Evolutionary conservation across 2,329 filamentous ascomycete genomes (phyloP).

Genomic region (Rutstroemia sp.): DNA sequence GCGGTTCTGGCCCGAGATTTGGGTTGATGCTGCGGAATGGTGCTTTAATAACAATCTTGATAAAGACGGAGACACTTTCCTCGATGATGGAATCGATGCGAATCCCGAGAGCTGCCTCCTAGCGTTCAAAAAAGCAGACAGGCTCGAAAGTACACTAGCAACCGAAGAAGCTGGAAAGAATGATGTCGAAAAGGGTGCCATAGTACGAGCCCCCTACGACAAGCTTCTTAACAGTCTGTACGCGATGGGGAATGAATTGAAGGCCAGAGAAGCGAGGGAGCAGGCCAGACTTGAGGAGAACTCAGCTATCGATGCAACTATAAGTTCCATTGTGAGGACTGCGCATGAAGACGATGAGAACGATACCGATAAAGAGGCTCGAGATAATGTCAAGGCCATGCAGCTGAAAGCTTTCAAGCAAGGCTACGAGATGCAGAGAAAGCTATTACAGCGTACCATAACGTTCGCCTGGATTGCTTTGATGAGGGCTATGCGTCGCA

Average conservation of each 20-base stretch:
- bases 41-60: conserved; percentile 72
- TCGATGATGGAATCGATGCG: conserved; percentile 74
- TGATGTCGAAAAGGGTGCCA: conserved; percentile 51
- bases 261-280: conserved; percentile 53
- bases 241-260: conserved; percentile 67
- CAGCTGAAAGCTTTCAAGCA: conserved; percentile 56
- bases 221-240: conserved; percentile 83
- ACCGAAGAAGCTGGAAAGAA: conserved; percentile 70
- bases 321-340: conserved; percentile 34
- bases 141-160: conserved; percentile 71
- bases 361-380: conserved; percentile 29
- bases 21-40: conserved; percentile 92
- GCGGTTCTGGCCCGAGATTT: conserved; percentile 91
- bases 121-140: conserved; percentile 82
- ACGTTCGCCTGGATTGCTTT: conserved; percentile 93
- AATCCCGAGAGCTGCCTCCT: conserved; percentile 92
- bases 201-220: conserved; percentile 73
- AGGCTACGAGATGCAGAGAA: conserved; percentile 64
- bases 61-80: conserved; percentile 57
- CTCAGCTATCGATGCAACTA: conserved; percentile 26
- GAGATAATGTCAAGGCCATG: conserved; percentile 46
- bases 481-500: conserved; percentile 86
- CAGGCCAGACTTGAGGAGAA: conserved; percentile 50
- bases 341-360: conserved; percentile 44
- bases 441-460: conserved; percentile 73